phyloP scores from a whole-genome alignment of 78 protist species.

The Planoprotostelium fungivorum region DNA sequence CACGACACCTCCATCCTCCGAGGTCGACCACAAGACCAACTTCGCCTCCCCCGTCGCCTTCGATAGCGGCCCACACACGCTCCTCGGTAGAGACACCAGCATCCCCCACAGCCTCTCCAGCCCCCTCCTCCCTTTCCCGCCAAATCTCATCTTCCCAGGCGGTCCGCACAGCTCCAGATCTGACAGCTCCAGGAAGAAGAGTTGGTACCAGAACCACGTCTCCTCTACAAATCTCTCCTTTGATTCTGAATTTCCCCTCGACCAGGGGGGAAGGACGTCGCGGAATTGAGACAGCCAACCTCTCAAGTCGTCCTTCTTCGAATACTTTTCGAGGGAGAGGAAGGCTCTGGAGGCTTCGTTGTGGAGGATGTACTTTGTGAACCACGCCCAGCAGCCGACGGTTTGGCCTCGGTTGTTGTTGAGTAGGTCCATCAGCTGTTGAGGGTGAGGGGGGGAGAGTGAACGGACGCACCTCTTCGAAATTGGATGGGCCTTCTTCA shows the following conservation, averaged over 20 bases:
- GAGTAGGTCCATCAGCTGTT: background rate
- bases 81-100: background rate
- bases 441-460: background rate
- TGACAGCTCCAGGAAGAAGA: background rate
- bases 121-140: background rate
- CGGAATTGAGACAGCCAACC: background rate
- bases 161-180: background rate
- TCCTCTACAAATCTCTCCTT: background rate
- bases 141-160: background rate
- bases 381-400: background rate
- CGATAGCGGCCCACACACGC: too few species aligned
- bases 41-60: too few species aligned
- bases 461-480: background rate
- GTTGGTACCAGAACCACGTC: background rate
- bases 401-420: background rate
- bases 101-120: background rate
- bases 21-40: background rate
- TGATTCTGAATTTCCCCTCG: background rate
- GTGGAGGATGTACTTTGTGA: background rate
- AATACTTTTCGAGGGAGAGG: background rate
- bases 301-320: background rate
- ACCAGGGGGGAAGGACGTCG: background rate
- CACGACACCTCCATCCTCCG: background rate
- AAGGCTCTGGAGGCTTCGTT: background rate
- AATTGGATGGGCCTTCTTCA: background rate